These are phyloP conservation scores for Emydomyces testavorans DNA, from an alignment of 2,329 filamentous ascomycete species.

Conservation along the genomic window DNA sequence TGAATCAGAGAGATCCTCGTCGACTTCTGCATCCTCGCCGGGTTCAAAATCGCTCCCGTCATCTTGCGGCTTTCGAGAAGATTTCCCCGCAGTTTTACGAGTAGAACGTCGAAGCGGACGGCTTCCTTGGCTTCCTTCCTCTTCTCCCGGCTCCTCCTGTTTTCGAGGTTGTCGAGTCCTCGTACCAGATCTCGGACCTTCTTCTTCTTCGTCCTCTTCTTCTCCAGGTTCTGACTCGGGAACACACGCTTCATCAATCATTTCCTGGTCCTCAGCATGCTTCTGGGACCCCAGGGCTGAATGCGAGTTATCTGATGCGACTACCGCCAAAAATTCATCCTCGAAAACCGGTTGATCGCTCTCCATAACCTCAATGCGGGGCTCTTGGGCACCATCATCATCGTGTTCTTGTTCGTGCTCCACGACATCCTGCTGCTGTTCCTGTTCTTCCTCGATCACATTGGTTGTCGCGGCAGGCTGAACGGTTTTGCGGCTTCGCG, in stretches of 20 bases:
- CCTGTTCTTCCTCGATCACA: constrained; percentile 43
- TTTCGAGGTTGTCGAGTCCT: constrained; percentile 19
- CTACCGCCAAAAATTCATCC: constrained; percentile 22
- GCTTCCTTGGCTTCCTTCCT: constrained; percentile 24
- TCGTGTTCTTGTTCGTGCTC: not conserved
- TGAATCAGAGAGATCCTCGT: constrained; percentile 44
- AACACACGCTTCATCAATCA: constrained; percentile 30
- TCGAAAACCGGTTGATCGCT: constrained; percentile 31
- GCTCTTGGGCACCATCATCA: constrained; percentile 16
- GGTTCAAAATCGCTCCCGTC: constrained; percentile 56
- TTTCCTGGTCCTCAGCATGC: constrained; percentile 26
- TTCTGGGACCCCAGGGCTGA: constrained; percentile 16
- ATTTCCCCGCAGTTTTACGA: constrained; percentile 32
- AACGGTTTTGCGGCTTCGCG: constrained; percentile 8
- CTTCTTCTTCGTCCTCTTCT: constrained; percentile 36
- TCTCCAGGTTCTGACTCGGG: constrained; percentile 34
- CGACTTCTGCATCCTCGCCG: constrained; percentile 38
- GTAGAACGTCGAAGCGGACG: constrained; percentile 28
- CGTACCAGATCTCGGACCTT: constrained; percentile 41
- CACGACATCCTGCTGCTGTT: constrained; percentile 19
- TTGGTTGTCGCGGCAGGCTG: constrained; percentile 27
- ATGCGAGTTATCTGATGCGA: constrained; percentile 12
- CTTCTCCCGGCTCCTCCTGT: constrained; percentile 11
- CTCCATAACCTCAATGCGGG: constrained; percentile 34
- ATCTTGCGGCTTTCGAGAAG: constrained; percentile 37